Evolutionary conservation across 441 rosid species (phyloP).

Genomic region (Raphanus hybrid): DNA sequence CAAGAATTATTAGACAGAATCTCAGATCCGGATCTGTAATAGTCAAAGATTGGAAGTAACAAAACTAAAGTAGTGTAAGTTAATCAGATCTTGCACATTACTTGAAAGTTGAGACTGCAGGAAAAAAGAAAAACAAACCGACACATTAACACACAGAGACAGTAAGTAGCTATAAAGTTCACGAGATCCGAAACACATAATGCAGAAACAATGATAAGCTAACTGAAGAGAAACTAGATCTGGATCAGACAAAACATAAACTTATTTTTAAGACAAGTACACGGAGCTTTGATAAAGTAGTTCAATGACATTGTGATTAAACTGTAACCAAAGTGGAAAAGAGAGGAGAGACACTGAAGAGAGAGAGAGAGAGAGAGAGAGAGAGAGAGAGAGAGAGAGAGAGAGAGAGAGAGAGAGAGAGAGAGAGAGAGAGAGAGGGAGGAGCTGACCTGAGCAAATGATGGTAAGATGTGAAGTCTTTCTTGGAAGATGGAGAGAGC

Average conservation of each 20-base stretch:
- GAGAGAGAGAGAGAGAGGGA: conserved; percentile 32
- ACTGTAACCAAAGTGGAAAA: conserved; percentile 4
- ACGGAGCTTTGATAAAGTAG: conserved; percentile 14
- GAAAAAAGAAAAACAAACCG: conserved; percentile 27
- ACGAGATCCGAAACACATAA: conserved; percentile 34
- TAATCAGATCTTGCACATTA: conserved; percentile 23
- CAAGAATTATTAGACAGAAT: conserved; percentile 23
- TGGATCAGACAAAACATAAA: conserved; percentile 42
- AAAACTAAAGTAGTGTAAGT: background rate
- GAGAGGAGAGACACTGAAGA: conserved; percentile 23
- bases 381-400: conserved; percentile 18
- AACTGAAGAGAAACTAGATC: conserved; percentile 55
- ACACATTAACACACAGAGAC: conserved; percentile 25
- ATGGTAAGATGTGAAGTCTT: conserved; percentile 29
- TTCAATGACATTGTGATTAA: conserved; percentile 24
- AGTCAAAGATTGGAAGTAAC: conserved; percentile 18
- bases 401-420: conserved; percentile 15
- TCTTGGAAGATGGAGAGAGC: conserved; percentile 37
- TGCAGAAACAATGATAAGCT: conserved; percentile 35
- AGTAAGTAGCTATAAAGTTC: conserved; percentile 12
- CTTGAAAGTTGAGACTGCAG: conserved; percentile 18
- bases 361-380: conserved; percentile 30
- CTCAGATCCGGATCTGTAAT: conserved; percentile 50
- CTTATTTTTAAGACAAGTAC: conserved; percentile 15
- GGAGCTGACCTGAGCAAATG: conserved; percentile 55